Evolutionary conservation across 495 filamentous ascomycete genomes (phyloP).

Genomic region (Daldinia decipiens): DNA sequence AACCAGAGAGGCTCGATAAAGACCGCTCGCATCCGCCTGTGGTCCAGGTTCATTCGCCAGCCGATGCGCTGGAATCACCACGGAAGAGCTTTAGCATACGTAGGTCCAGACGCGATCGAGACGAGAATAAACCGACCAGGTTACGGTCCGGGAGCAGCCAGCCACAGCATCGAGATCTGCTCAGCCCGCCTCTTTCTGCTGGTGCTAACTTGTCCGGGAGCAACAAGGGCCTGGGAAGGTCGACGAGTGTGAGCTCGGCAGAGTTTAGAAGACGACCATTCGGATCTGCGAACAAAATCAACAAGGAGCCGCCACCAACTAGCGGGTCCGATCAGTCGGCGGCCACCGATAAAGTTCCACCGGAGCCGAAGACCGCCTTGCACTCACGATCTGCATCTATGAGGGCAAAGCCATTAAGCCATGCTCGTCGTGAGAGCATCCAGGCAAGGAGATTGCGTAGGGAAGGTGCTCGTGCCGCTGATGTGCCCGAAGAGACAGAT

Average conservation of each 20-base stretch:
- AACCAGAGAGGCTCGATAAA: conserved; percentile 66
- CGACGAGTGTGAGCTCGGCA: conserved; percentile 86
- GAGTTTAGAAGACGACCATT: conserved; percentile 75
- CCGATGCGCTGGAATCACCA: conserved; percentile 68
- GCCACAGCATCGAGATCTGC: conserved; percentile 74
- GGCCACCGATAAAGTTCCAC: conserved; percentile 54
- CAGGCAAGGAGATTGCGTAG: conserved; percentile 76
- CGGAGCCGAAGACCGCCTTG: conserved; percentile 49
- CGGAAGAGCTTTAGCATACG: conserved; percentile 87
- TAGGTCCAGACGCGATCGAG: conserved; percentile 66
- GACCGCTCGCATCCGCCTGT: conserved; percentile 72
- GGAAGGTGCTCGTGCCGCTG: conserved; percentile 70
- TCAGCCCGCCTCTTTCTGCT: conserved; percentile 72
- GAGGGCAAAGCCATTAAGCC: conserved; percentile 89
- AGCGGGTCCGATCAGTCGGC: conserved; percentile 81
- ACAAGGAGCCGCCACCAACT: conserved; percentile 71
- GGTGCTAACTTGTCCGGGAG: conserved; percentile 66
- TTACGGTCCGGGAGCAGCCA: conserved; percentile 74
- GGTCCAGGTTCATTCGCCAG: conserved; percentile 77
- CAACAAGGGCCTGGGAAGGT: conserved; percentile 75
- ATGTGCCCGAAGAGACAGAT: conserved; percentile 85
- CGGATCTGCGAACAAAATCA: conserved; percentile 58
- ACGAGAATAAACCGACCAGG: conserved; percentile 55
- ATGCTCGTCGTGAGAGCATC: conserved; percentile 89
- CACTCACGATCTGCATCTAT: conserved; percentile 67